Conservation (phyloP, 306 rosid genomes). For the Carpinus viminea region DNA sequence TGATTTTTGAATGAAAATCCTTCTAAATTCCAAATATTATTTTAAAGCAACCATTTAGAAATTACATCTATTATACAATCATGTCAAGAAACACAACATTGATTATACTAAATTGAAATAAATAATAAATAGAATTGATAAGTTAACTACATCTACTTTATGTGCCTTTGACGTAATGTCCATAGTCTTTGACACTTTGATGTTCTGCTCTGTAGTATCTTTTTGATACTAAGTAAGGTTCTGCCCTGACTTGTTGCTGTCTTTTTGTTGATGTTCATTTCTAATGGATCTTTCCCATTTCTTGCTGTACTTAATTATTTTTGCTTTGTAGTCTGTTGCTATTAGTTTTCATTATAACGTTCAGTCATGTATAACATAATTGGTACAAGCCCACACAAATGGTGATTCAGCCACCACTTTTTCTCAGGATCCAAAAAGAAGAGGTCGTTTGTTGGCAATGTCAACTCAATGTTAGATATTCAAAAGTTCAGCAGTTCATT, state of each 20-base stretch:
- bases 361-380: background rate
- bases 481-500: conserved; percentile 36
- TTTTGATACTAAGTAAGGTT: background rate
- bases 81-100: background rate
- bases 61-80: background rate
- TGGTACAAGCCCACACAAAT: conserved; percentile 6
- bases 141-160: background rate
- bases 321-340: background rate
- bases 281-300: background rate
- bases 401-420: conserved; percentile 31
- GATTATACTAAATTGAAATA: background rate
- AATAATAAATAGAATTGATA: background rate
- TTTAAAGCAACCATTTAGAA: background rate
- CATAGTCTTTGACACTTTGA: background rate
- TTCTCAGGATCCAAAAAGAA: conserved; percentile 44
- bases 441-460: conserved; percentile 48
- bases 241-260: background rate
- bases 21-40: background rate
- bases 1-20: background rate
- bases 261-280: background rate
- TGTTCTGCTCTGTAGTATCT: background rate
- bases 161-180: background rate
- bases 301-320: background rate
- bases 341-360: background rate
- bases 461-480: conserved; percentile 26